A percentile compares a stretch with the other conserved stretches of the same genome.
These are phyloP conservation scores for Hymenoscyphus infarciens DNA, from an alignment of 2,329 filamentous ascomycete genomes.

Conservation along the genomic window DNA sequence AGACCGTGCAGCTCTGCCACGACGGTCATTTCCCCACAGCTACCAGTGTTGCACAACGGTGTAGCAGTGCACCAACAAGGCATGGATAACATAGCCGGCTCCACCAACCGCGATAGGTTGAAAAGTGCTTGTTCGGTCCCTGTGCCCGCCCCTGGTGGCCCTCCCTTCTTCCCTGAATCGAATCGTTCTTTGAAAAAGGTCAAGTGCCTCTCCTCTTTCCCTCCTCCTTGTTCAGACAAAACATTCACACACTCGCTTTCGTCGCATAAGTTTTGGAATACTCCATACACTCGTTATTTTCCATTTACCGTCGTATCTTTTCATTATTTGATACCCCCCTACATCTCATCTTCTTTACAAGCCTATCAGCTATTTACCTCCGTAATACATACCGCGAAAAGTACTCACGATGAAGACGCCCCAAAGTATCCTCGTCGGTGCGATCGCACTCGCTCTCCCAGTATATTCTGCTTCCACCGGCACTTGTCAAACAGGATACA, in stretches of 20 bases:
- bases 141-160: no score
- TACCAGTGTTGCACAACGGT: background rate
- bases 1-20: background rate
- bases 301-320: background rate
- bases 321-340: background rate
- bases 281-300: background rate
- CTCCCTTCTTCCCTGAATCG: no score
- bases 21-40: background rate
- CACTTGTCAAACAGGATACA: conserved; percentile 30
- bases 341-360: background rate
- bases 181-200: background rate
- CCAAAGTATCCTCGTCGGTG: background rate
- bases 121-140: background rate
- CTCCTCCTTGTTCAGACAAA: background rate
- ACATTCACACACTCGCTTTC: background rate
- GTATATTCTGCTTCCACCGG: background rate
- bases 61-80: background rate
- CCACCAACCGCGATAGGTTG: background rate
- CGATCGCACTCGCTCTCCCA: background rate
- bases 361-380: background rate
- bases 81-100: conserved; percentile 1
- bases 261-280: background rate
- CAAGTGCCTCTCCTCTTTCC: background rate
- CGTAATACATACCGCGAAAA: background rate
- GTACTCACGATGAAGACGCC: conserved; percentile 6